Percentiles rank a stretch among this genome's conserved stretches.
Conservation (phyloP, 164 flowering plant species). For the Berberis vulgaris region DNA sequence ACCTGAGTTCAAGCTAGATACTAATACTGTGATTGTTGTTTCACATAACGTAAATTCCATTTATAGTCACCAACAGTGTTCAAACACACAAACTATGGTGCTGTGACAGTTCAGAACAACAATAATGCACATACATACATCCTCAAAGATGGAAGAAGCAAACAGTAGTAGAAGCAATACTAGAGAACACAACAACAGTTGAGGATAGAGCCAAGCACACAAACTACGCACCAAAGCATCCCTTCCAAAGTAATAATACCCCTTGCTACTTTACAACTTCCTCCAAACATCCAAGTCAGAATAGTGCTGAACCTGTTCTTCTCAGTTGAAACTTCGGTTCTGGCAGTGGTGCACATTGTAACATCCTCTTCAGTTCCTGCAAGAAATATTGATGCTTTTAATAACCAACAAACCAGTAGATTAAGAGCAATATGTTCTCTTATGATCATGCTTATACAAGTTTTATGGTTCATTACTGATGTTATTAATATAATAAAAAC, state of each 20-base stretch:
- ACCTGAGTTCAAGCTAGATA: too few species aligned
- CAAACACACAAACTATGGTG: too few species aligned
- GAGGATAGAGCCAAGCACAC: background rate
- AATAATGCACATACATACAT: too few species aligned
- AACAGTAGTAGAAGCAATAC: background rate
- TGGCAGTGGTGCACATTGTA: constrained; percentile 27
- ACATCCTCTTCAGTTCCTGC: constrained; percentile 45
- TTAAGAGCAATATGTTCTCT: background rate
- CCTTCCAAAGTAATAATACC: background rate
- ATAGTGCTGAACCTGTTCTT: constrained; percentile 50
- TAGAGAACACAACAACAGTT: background rate
- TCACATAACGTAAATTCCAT: too few species aligned
- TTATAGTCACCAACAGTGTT: too few species aligned
- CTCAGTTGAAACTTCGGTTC: constrained; percentile 54
- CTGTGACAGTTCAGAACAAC: too few species aligned
- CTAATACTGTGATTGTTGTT: too few species aligned
- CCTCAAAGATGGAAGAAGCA: too few species aligned
- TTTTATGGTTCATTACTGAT: too few species aligned
- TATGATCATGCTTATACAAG: too few species aligned
- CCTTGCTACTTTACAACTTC: constrained; percentile 15
- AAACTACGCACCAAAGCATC: background rate
- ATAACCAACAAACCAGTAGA: too few species aligned
- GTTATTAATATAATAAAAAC: too few species aligned
- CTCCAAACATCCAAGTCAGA: constrained; percentile 22
- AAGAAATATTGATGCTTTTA: background rate